A percentile compares a stretch with the other conserved stretches of the same genome.
Evolutionary conservation across 2,329 filamentous ascomycete species (phyloP).

Genomic region (Fusarium oligoseptatum): DNA sequence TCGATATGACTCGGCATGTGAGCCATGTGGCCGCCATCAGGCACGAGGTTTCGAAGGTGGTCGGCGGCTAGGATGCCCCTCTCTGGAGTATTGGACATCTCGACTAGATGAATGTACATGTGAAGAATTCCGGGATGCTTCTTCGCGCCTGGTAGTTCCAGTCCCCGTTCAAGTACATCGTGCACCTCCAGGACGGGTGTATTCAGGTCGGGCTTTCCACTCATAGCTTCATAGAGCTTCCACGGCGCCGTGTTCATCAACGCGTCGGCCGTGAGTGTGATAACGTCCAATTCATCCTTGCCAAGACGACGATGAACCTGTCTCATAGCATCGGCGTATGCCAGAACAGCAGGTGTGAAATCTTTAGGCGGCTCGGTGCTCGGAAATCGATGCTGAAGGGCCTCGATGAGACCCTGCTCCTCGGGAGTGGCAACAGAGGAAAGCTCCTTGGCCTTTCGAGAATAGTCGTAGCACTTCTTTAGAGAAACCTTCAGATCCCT

Average conservation of each 20-base stretch:
- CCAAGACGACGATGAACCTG: slow-evolving; percentile 49
- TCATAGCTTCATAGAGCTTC: slow-evolving; percentile 58
- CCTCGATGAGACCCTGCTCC: not conserved
- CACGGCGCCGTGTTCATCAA: slow-evolving; percentile 64
- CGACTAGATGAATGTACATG: slow-evolving; percentile 82
- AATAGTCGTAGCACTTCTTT: not conserved
- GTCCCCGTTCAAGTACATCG: slow-evolving; percentile 56
- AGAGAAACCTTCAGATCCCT: slow-evolving; percentile 57
- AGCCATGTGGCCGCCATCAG: slow-evolving; percentile 77
- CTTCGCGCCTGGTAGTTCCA: slow-evolving; percentile 55
- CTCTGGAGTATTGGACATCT: slow-evolving; percentile 78
- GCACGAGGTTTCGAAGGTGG: slow-evolving; percentile 72
- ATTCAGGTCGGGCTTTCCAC: slow-evolving; percentile 47
- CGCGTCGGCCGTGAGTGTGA: slow-evolving; percentile 56
- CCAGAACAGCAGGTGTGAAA: not conserved
- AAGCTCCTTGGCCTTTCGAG: not conserved
- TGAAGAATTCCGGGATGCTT: slow-evolving; percentile 81
- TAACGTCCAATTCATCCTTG: slow-evolving; percentile 56
- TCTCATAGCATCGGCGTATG: slow-evolving; percentile 56
- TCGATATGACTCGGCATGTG: slow-evolving; percentile 87
- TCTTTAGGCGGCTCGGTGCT: not conserved
- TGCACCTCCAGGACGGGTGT: slow-evolving; percentile 49
- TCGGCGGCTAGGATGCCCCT: slow-evolving; percentile 71
- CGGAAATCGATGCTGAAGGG: not conserved
- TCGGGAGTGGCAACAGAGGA: not conserved